Evolutionary conservation across 2,329 filamentous ascomycete genomes (phyloP).

Genomic region (Diaporthe vexans): DNA sequence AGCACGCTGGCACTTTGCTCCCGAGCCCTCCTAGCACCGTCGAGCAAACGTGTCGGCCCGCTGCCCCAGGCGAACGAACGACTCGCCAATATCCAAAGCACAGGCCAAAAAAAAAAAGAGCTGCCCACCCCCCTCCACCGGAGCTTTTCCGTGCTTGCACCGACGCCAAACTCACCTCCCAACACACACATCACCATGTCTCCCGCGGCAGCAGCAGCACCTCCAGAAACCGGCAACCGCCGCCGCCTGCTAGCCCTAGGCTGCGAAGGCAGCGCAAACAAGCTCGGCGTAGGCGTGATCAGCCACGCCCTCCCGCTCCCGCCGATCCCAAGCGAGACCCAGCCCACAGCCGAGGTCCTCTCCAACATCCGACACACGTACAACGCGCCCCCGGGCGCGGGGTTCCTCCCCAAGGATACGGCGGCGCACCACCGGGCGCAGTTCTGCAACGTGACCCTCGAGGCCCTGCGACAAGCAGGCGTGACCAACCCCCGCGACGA

Average conservation of each 20-base stretch:
- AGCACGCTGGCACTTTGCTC: background rate
- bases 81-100: background rate
- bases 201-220: background rate
- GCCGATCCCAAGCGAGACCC: slow-evolving; percentile 34
- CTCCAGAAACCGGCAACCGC: slow-evolving; percentile 47
- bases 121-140: background rate
- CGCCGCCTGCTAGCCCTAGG: slow-evolving; percentile 69
- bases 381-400: slow-evolving; percentile 89
- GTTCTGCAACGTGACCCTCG: slow-evolving; percentile 85
- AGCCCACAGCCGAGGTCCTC: slow-evolving; percentile 76
- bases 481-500: slow-evolving; percentile 67
- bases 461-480: slow-evolving; percentile 79
- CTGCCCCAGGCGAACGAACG: background rate
- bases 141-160: too few relatives aligned
- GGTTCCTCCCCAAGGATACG: slow-evolving; percentile 97
- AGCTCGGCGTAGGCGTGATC: slow-evolving; percentile 94
- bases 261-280: slow-evolving; percentile 95
- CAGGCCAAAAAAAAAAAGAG: background rate
- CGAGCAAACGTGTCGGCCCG: background rate
- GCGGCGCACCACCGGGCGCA: slow-evolving; percentile 90
- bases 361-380: slow-evolving; percentile 97
- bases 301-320: slow-evolving; percentile 70
- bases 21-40: background rate
- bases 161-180: background rate
- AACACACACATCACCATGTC: slow-evolving; percentile 32